These are phyloP conservation scores for Penicillium fimorum DNA, from an alignment of 495 filamentous ascomycete species.

Conservation along the genomic window DNA sequence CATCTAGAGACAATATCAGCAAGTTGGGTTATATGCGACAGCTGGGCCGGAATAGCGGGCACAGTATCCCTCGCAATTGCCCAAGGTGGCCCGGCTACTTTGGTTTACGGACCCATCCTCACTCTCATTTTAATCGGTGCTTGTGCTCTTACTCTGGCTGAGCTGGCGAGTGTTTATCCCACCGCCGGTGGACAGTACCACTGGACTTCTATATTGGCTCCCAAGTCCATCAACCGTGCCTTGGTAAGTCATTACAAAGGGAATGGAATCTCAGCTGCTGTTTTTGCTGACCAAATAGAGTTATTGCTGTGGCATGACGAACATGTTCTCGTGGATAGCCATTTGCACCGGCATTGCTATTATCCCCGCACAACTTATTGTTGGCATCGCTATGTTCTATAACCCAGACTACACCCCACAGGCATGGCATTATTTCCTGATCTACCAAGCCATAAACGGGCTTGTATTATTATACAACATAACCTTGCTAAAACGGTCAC, in stretches of 20 bases:
- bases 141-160: slow-evolving; percentile 44
- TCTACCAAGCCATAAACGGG: slow-evolving; percentile 37
- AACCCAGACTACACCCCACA: slow-evolving; percentile 21
- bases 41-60: slow-evolving; percentile 27
- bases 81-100: slow-evolving; percentile 26
- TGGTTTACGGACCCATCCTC: slow-evolving; percentile 29
- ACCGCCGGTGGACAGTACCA: slow-evolving; percentile 52
- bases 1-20: slow-evolving; percentile 18
- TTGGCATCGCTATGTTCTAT: slow-evolving; percentile 25
- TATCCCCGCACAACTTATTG: slow-evolving; percentile 23
- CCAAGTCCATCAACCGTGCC: slow-evolving; percentile 12
- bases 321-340: slow-evolving; percentile 27
- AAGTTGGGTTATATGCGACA: slow-evolving; percentile 23
- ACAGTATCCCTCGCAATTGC: slow-evolving; percentile 25
- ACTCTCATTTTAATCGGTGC: slow-evolving; percentile 22
- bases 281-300: slow-evolving; percentile 11
- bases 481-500: slow-evolving; percentile 19
- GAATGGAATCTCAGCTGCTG: not conserved
- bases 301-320: slow-evolving; percentile 29
- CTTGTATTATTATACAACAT: slow-evolving; percentile 26
- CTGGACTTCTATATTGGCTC: slow-evolving; percentile 31
- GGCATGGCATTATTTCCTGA: slow-evolving; percentile 38
- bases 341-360: slow-evolving; percentile 23
- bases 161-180: slow-evolving; percentile 51
- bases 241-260: slow-evolving; percentile 5